Conservation (phyloP, 257 asterid genomes). For the Przewalskia tangutica region DNA sequence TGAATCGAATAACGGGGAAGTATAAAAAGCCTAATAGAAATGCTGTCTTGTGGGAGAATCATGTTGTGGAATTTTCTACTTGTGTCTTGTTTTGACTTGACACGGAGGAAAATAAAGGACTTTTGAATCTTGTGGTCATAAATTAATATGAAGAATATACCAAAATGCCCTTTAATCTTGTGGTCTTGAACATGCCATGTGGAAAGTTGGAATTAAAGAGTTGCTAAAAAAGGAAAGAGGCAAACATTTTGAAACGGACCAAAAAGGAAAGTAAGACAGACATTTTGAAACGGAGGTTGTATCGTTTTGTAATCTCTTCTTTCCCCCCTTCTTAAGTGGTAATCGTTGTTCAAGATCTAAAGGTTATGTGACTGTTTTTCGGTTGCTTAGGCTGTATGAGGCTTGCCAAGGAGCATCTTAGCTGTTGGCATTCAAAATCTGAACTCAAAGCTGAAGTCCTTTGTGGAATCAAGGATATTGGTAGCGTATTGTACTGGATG, state of each 20-base stretch:
- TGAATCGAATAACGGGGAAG: not conserved
- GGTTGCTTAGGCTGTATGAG: slow-evolving; percentile 59
- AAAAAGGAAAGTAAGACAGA: no score
- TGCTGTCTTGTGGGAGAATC: not conserved
- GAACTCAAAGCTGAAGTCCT: slow-evolving; percentile 78
- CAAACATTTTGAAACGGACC: no score
- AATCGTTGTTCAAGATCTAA: not conserved
- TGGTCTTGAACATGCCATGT: no score
- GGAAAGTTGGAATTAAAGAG: no score
- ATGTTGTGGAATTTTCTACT: not conserved
- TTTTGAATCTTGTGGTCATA: no score
- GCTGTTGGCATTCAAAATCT: slow-evolving; percentile 84
- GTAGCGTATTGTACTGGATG: slow-evolving; percentile 93
- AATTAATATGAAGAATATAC: no score
- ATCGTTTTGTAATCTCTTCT: not conserved
- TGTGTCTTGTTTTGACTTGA: no score
- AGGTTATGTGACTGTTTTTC: not conserved
- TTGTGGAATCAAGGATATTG: slow-evolving; percentile 91
- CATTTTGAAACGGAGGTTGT: no score
- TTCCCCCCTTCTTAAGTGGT: not conserved
- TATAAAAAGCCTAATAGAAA: not conserved
- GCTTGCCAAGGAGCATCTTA: slow-evolving; percentile 64
- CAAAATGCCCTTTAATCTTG: no score
- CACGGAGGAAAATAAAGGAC: no score
- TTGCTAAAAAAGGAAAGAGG: no score